Conservation (phyloP, 2,329 filamentous ascomycete species). For the Fusarium sp. region DNA sequence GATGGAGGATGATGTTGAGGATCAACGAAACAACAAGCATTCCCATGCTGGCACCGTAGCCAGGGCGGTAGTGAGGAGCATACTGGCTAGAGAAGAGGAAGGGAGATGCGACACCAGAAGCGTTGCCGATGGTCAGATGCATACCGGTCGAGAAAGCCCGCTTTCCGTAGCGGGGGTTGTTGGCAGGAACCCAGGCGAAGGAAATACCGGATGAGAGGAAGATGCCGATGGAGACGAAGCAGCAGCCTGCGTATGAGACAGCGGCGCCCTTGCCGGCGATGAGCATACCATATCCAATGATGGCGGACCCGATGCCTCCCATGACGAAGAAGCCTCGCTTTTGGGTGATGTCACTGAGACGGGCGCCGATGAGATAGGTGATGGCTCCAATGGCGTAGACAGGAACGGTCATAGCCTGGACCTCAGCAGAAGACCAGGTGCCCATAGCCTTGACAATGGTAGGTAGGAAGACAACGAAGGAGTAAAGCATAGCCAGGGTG, state of each 20-base stretch:
- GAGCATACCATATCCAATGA: conserved; percentile 68
- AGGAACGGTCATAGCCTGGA: conserved; percentile 74
- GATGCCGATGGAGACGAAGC: conserved; percentile 66
- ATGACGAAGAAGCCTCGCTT: conserved; percentile 65
- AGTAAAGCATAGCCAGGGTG: conserved; percentile 72
- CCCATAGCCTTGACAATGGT: conserved; percentile 74
- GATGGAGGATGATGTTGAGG: conserved; percentile 40
- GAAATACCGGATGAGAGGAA: conserved; percentile 55
- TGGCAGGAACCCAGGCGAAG: conserved; percentile 58
- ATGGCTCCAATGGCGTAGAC: conserved; percentile 72
- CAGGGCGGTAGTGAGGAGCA: conserved; percentile 57
- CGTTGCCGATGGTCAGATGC: conserved; percentile 70
- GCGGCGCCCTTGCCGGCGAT: conserved; percentile 63
- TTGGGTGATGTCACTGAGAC: conserved; percentile 66
- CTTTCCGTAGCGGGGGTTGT: conserved; percentile 72
- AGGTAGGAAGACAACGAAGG: conserved; percentile 73
- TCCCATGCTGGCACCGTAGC: conserved; percentile 61
- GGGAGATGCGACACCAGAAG: conserved; percentile 69
- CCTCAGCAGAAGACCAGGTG: conserved; percentile 62
- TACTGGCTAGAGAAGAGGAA: conserved; percentile 61
- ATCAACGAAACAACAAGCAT: conserved; percentile 53
- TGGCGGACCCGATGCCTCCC: conserved; percentile 60
- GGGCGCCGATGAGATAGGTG: conserved; percentile 66
- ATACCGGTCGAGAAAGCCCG: conserved; percentile 69
- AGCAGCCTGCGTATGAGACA: conserved; percentile 70